Percentiles rank a stretch among this genome's conserved stretches.
These are phyloP conservation scores for Salix purpurea DNA, from an alignment of 345 rosid genomes.

Conservation along the genomic window DNA sequence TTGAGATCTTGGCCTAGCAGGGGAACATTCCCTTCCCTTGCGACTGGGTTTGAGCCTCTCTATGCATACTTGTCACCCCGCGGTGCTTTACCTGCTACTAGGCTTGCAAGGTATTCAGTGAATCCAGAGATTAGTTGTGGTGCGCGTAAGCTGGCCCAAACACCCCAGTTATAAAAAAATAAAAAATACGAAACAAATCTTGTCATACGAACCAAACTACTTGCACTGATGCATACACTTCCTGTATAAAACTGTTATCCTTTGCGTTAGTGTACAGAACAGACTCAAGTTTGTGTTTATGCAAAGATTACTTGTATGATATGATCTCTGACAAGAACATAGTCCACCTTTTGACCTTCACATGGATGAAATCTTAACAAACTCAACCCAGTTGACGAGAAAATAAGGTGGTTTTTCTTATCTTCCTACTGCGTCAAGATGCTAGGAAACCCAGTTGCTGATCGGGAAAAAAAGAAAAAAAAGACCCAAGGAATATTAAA, in stretches of 20 bases:
- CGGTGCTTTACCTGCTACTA: too few species aligned
- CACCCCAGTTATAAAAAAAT: too few species aligned
- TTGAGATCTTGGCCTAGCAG: too few species aligned
- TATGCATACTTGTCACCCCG: too few species aligned
- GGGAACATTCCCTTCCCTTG: too few species aligned
- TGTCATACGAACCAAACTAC: neutral
- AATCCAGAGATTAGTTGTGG: too few species aligned
- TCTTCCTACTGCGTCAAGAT: neutral
- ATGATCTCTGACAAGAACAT: neutral
- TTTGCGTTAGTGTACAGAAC: neutral
- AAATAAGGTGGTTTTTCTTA: neutral
- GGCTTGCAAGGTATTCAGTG: too few species aligned
- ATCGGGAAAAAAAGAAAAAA: neutral
- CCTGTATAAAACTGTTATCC: neutral
- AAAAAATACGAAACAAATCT: too few species aligned
- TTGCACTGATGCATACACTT: neutral
- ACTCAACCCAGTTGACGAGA: neutral
- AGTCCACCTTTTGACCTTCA: neutral
- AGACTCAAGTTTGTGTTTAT: neutral
- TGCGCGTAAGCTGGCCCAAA: rapidly evolving
- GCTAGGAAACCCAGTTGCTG: neutral
- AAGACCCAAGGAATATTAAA: neutral
- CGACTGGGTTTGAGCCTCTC: too few species aligned
- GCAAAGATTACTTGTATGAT: neutral
- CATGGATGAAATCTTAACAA: neutral